Percentiles rank a stretch among this genome's conserved stretches.
Evolutionary conservation across 306 rosid species (phyloP).

Genomic region (Glycine tomentella): DNA sequence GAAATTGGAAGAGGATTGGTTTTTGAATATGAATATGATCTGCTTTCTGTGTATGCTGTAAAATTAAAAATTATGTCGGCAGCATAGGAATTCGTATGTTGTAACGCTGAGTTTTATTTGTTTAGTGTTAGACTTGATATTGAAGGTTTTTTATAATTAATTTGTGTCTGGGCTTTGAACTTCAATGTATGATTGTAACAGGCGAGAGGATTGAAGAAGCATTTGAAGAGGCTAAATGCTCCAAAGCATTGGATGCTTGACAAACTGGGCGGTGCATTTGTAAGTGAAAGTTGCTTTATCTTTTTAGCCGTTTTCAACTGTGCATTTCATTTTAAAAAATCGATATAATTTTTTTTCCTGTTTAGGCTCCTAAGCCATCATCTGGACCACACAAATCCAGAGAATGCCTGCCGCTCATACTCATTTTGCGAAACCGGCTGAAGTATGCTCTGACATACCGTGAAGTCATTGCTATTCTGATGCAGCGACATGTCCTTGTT

Average conservation of each 20-base stretch:
- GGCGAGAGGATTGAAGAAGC: conserved; percentile 41
- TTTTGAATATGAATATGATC: neutral
- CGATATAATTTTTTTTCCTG: neutral
- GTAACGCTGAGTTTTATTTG: neutral
- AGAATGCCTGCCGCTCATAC: conserved; percentile 29
- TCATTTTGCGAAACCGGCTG: conserved; percentile 29
- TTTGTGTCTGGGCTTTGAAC: neutral
- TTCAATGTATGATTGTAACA: neutral
- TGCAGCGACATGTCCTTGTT: conserved; percentile 36
- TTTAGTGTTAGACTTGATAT: neutral
- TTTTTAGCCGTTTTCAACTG: neutral
- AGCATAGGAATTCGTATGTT: too few species aligned
- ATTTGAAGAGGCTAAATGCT: conserved; percentile 43
- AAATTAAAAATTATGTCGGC: neutral
- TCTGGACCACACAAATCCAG: conserved; percentile 44
- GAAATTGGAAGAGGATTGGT: neutral
- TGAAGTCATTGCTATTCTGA: conserved; percentile 37
- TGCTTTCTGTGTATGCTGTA: neutral
- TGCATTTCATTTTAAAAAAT: neutral
- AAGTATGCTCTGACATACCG: conserved; percentile 35
- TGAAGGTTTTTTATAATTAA: neutral
- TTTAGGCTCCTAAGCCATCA: conserved; percentile 36
- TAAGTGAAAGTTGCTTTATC: conserved; percentile 9
- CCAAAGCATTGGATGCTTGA: conserved; percentile 41
- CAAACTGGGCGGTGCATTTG: conserved; percentile 40